Base-by-base conservation (phyloP, 345 rosid genomes). In the Reutealis trisperma region DNA sequence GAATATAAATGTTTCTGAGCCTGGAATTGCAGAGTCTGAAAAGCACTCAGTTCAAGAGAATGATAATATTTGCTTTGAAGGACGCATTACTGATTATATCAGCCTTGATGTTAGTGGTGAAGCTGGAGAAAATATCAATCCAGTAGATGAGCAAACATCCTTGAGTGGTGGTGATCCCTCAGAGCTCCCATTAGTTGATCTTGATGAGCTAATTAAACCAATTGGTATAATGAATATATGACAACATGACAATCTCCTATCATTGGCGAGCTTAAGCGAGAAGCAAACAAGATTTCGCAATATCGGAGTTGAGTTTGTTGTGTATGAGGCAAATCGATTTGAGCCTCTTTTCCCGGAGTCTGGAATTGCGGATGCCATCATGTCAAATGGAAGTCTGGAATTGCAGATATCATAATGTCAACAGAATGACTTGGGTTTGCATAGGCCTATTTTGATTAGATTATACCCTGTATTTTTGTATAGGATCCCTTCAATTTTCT, bases 171-270 rank as follows among this genome's bases (percentile, higher is more conserved):
- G 74, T 67, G 92, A 85, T 76, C 67, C 67, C 22, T 25, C 75
- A 6, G 90, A 83, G 63, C 78, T 80, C 32, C 81, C 79, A 24
- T 57, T 68, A 8, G 85, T 78, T 71, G 86, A 86, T 81, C 79
- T 86, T 30, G 90, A 89, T 37, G 83, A 86, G 78, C 80, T 84
- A 47, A 90, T 89, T 75, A 88, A 83, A 80, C 97, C 98, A 34
- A 67, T 92, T 73, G 84, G 84, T 1, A 81, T 90, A 63, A 87
- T 88, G 92, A 72, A 72, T 41, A 70, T 42, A 34, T 68, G 70
- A 60, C 13, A 18, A 18, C 19, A 25, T 8, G 8, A 16, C 24
- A 45, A 15, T 18, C 14, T 22, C 4, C 16, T 30, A 6, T 51
- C 1, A 25, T 3, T 18, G 1, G 21, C 3, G 21, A 57, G 59